Base-by-base conservation (phyloP, 2,329 filamentous ascomycete genomes). In the Pseudofabraea citricarpa region DNA sequence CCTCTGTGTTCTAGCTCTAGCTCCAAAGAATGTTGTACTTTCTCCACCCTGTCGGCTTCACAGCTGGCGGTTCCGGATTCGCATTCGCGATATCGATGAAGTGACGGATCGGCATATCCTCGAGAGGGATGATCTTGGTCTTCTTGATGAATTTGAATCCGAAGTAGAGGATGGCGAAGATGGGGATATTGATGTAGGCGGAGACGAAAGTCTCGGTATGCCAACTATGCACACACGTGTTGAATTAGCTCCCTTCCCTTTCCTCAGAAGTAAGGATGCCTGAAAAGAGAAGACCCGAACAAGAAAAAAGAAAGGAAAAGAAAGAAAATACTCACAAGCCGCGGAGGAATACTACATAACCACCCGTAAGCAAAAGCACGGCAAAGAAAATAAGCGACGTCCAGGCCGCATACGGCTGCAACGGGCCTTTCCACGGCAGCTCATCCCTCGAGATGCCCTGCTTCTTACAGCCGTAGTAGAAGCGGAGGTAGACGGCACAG, bases 261-360 rank as follows among this genome's bases (percentile, higher is more conserved):
- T 20, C 3, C 7, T n/a, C 13, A 20, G 4, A 12, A 8, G 23
- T 10, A 37, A 13, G 5, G 35, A n/a, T n/a, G n/a, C n/a, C n/a
- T n/a, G n/a, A n/a, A n/a, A n/a, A n/a, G n/a, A n/a, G n/a, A n/a
- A n/a, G n/a, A n/a, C n/a, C n/a, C n/a, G n/a, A n/a, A n/a, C n/a
- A n/a, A n/a, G n/a, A n/a, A n/a, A n/a, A n/a, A n/a, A n/a, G n/a
- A n/a, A n/a, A 23, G 10, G 36, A 24, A 41, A 4, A 31, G 40
- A 13, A 27, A n/a, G 23, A 12, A 18, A 27, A 12, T 32, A 40
- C 45, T 47, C 46, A 55, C 48, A 75, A 72, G 5, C 69, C 66
- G 0, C 75, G 71, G 59, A 78, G 79, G 56, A 85, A 85, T 2
- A 78, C 74, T 16, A 72, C 71, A 55, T 84, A 85, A 2, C 82